Evolutionary conservation across 306 rosid genomes (phyloP).

Genomic region (Oxytropis ochrocephala): DNA sequence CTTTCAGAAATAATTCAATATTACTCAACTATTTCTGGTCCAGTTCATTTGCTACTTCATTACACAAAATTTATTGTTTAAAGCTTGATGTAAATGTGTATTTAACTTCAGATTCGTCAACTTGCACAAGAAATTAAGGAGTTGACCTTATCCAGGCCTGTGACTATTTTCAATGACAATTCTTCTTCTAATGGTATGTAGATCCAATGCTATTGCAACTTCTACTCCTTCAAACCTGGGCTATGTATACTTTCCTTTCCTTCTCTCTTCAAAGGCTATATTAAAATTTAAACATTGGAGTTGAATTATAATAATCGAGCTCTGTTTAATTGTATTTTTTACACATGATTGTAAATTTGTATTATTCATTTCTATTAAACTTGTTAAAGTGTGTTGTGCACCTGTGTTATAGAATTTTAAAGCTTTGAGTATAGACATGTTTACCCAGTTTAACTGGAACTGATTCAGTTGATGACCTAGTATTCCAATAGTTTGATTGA

Average conservation of each 20-base stretch:
- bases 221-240: constrained; percentile 1
- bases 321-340: neutral
- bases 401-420: neutral
- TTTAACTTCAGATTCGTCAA: constrained; percentile 56
- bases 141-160: constrained; percentile 55
- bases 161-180: constrained; percentile 48
- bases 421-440: neutral
- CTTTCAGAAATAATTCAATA: neutral
- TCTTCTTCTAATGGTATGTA: constrained; percentile 44
- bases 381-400: neutral
- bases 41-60: constrained; percentile 1
- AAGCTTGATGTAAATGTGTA: neutral
- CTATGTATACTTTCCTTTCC: neutral
- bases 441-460: neutral
- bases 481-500: neutral
- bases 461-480: neutral
- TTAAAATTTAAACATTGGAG: neutral
- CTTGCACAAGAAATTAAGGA: constrained; percentile 74
- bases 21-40: neutral
- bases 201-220: constrained; percentile 2
- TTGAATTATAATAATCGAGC: neutral
- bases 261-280: neutral
- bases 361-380: neutral
- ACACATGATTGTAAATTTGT: neutral
- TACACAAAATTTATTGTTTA: neutral